Base-by-base conservation (phyloP, 306 rosid genomes). In the Dryas alaskensis region DNA sequence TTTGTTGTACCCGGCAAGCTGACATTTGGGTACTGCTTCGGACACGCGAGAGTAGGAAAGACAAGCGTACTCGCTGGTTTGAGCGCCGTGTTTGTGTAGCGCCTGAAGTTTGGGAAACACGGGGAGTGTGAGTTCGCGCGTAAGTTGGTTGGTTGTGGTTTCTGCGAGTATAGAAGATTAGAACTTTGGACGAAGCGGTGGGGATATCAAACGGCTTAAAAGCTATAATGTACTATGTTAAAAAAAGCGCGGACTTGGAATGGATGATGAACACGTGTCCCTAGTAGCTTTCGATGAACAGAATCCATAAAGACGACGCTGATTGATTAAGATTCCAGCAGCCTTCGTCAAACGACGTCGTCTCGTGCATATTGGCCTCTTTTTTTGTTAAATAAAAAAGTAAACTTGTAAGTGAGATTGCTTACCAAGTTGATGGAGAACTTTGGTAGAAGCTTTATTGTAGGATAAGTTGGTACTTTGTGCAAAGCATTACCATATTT, bases 181-280 rank as follows among this genome's bases (percentile, higher is more conserved):
- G 37, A 31, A 31, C 37, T 31, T 31, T 31, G 37, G 37, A 31
- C 37, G 37, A 31, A 44, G 60, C 58, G 7, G 6, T 13, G 48
- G 59, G 27, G 59, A 48, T 7, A 60, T 62, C 53, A 12, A 39
- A n/a, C 40, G 61, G 69, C 67, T 61, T 2, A 54, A 10, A 52
- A 69, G 39, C 9, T 0, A 48, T 11, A 13, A 27, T 37, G 44
- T 40, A 2, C 6, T 22, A 58, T 45, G 44, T 71, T 43, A 6
- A 46, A 44, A 5, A 46, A 59, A 72, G 76, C 31, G 39, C 31
- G 17, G 76, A 27, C 14, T 27, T 3, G 47, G 9, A n/a, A 11
- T 17, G 42, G 69, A 73, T 61, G 60, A 11, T 17, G 3, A 60
- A n/a, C 77, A 73, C 51, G 69, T 60, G 49, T 49, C n/a, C 2